phyloP scores from a whole-genome alignment of 1,284 basidiomycete genomes.

The Malassezia dermatis region DNA sequence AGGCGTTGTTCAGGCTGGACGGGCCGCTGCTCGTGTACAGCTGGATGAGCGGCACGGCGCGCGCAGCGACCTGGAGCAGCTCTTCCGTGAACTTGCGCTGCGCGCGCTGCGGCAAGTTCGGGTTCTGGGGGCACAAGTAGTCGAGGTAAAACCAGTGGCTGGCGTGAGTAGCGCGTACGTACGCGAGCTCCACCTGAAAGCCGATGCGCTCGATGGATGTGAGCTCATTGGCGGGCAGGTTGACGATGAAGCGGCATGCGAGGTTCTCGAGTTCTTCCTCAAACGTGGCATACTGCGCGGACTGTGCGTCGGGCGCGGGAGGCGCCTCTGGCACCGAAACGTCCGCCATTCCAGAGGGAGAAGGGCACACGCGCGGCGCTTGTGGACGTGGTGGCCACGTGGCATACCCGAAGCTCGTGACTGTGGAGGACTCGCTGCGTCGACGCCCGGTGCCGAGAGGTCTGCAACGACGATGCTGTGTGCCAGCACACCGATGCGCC shows the following conservation, averaged over 20 bases:
- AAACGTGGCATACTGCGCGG: slow-evolving; percentile 16
- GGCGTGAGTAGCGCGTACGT: slow-evolving; percentile 47
- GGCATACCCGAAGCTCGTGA: too few relatives aligned
- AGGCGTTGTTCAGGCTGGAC: slow-evolving; percentile 39
- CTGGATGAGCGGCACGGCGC: slow-evolving; percentile 42
- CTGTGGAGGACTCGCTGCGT: too few relatives aligned
- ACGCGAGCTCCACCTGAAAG: slow-evolving; percentile 99
- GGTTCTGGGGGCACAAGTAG: slow-evolving; percentile 75
- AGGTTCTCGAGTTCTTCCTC: slow-evolving; percentile 49
- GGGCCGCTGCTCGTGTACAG: slow-evolving; percentile 34
- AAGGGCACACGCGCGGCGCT: too few relatives aligned
- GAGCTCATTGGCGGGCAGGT: slow-evolving; percentile 86
- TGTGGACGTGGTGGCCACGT: too few relatives aligned
- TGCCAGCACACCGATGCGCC: background rate
- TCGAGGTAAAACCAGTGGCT: slow-evolving; percentile 99
- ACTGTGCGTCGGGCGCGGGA: background rate
- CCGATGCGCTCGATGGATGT: slow-evolving; percentile 82
- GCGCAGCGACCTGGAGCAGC: slow-evolving; percentile 53
- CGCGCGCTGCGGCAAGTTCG: slow-evolving; percentile 63
- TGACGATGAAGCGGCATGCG: slow-evolving; percentile 74
- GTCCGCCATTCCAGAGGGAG: background rate
- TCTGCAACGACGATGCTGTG: background rate
- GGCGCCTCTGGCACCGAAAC: background rate
- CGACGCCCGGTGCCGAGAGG: too few relatives aligned
- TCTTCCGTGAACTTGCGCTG: slow-evolving; percentile 89